Conservation (phyloP, 306 rosid genomes). For the Medicago ruthenica region DNA sequence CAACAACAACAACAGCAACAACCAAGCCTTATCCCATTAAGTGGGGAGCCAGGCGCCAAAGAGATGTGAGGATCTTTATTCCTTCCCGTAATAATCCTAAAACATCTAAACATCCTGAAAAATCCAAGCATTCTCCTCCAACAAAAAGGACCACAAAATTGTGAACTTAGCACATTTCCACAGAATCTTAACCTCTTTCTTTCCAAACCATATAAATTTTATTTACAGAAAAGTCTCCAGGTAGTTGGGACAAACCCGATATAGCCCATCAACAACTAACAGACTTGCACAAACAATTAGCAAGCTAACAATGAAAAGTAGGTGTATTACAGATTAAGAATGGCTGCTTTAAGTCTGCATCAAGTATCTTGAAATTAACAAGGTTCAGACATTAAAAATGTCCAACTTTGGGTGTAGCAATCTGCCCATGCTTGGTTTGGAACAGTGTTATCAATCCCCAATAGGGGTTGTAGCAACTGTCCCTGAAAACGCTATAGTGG, state of each 20-base stretch:
- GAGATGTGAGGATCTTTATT: not conserved
- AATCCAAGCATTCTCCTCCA: slow-evolving; percentile 5
- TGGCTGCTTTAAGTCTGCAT: not conserved
- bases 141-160: not conserved
- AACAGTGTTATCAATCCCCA: not conserved
- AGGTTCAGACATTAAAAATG: not conserved
- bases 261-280: not conserved
- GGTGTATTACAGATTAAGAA: not conserved
- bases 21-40: no score
- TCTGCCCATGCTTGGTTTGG: not conserved
- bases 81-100: not conserved
- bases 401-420: no score
- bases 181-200: not conserved
- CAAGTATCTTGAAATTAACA: no score
- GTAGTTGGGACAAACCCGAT: not conserved
- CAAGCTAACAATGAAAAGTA: not conserved
- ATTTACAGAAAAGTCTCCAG: not conserved
- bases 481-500: not conserved
- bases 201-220: not conserved
- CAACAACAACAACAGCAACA: no score
- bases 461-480: not conserved
- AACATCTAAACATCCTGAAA: not conserved
- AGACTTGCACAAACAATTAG: slow-evolving; percentile 8
- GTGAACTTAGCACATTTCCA: not conserved
- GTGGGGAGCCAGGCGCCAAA: not conserved